Evolutionary conservation across 345 rosid species (phyloP).

Genomic region (Salix brachista): DNA sequence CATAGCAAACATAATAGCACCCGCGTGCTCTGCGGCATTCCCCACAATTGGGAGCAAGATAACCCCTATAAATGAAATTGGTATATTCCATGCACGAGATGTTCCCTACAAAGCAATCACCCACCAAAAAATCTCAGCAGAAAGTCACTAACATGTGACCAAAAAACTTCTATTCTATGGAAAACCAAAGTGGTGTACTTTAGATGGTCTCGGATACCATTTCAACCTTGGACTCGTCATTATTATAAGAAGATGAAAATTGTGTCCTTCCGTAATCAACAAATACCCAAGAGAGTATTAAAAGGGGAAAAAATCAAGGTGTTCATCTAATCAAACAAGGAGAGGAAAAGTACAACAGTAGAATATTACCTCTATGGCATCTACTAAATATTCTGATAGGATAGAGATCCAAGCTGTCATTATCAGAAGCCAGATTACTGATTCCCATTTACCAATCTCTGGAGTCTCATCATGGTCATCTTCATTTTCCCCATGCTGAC

Average conservation of each 20-base stretch:
- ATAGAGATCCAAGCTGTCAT: constrained; percentile 89
- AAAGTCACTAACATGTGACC: background rate
- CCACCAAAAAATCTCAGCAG: background rate
- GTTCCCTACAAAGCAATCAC: constrained; percentile 56
- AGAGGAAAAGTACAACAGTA: background rate
- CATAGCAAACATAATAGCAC: constrained; percentile 96
- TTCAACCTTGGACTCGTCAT: background rate
- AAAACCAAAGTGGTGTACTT: background rate
- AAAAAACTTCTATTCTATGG: background rate
- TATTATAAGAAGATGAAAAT: background rate
- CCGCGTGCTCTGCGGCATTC: constrained; percentile 94
- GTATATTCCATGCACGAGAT: constrained; percentile 66
- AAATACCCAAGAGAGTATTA: background rate
- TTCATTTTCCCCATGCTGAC: constrained; percentile 37
- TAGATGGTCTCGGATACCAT: background rate
- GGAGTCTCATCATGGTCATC: constrained; percentile 53
- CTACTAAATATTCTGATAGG: constrained; percentile 84
- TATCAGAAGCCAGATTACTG: constrained; percentile 74
- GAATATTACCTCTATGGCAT: constrained; percentile 68
- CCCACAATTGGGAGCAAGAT: constrained; percentile 96
- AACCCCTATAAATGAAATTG: constrained; percentile 83
- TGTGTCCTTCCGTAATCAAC: background rate
- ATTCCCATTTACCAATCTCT: constrained; percentile 80
- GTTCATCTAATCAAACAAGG: background rate
- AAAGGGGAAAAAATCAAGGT: background rate